phyloP scores from a whole-genome alignment of 225 moss, liverwort and hornwort species.

The Ulota crispa region DNA sequence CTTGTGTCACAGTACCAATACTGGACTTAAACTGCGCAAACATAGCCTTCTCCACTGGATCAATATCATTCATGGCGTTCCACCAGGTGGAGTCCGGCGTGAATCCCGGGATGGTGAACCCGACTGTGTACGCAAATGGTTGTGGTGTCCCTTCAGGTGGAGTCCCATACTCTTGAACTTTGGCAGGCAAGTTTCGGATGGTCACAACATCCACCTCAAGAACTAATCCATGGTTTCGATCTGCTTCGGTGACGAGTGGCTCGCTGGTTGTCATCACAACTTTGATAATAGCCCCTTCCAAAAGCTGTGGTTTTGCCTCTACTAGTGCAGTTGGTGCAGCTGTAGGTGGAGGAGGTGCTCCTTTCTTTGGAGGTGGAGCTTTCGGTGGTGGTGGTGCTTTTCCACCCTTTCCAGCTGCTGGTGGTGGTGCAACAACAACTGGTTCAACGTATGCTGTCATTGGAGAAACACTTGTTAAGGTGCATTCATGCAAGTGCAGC shows the following conservation, averaged over 20 bases:
- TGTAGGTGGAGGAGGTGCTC: background rate
- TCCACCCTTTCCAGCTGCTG: background rate
- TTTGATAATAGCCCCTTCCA: conserved; percentile 51
- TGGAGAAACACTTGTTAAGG: conserved; percentile 19
- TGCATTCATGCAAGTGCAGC: conserved; percentile 36
- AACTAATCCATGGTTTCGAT: conserved; percentile 55
- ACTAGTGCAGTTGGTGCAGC: background rate
- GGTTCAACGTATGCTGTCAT: conserved; percentile 40
- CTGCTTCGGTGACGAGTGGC: conserved; percentile 57
- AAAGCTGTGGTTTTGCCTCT: conserved; percentile 48
- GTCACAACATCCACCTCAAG: conserved; percentile 46
- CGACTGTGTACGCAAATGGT: conserved; percentile 61
- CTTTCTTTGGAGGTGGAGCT: conserved; percentile 33
- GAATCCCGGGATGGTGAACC: conserved; percentile 72
- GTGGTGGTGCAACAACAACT: background rate
- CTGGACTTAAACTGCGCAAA: conserved; percentile 25
- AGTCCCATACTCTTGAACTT: conserved; percentile 55
- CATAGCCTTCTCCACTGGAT: conserved; percentile 32
- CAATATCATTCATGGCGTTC: conserved; percentile 51
- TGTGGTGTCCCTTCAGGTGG: conserved; percentile 24
- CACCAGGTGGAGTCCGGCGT: conserved; percentile 50
- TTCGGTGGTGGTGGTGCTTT: background rate
- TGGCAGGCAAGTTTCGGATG: conserved; percentile 51
- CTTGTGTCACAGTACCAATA: conserved; percentile 6
- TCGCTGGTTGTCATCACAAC: conserved; percentile 47